phyloP scores from a whole-genome alignment of 257 asterid species.

The Lycium barbarum region DNA sequence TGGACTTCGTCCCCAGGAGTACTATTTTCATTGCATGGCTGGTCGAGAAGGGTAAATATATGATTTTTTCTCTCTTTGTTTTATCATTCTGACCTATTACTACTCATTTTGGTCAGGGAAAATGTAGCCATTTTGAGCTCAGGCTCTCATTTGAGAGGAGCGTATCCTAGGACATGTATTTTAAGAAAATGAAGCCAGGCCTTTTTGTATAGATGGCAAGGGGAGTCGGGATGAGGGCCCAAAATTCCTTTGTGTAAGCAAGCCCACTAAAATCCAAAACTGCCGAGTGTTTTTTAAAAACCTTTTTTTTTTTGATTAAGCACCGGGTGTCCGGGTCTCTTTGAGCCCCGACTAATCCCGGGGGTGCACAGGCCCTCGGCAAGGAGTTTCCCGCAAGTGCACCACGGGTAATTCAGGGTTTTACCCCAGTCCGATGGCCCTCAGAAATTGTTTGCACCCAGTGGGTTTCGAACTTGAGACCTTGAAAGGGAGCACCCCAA shows the following conservation, averaged over 20 bases:
- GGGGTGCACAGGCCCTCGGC: no score
- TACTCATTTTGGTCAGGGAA: background rate
- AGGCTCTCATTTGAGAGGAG: constrained; percentile 18
- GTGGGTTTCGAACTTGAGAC: no score
- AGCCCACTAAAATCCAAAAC: background rate
- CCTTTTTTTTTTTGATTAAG: no score
- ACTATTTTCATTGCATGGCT: constrained; percentile 99
- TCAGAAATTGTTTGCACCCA: no score
- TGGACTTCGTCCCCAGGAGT: constrained; percentile 98
- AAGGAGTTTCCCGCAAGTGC: no score
- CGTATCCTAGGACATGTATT: background rate
- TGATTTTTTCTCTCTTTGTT: constrained; percentile 30
- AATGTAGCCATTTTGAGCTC: constrained; percentile 2
- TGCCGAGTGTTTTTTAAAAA: background rate
- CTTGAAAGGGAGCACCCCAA: no score
- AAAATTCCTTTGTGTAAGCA: background rate
- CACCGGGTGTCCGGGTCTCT: no score
- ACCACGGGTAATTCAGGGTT: no score
- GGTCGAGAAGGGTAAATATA: constrained; percentile 95
- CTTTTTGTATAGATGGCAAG: background rate
- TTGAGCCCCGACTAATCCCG: no score
- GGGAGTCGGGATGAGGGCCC: background rate
- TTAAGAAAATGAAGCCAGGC: background rate
- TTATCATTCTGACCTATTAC: constrained; percentile 16
- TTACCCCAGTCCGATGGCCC: no score